Conservation (phyloP, 805 yeast genomes). For the Vanderwaltozyma tropicalis region DNA sequence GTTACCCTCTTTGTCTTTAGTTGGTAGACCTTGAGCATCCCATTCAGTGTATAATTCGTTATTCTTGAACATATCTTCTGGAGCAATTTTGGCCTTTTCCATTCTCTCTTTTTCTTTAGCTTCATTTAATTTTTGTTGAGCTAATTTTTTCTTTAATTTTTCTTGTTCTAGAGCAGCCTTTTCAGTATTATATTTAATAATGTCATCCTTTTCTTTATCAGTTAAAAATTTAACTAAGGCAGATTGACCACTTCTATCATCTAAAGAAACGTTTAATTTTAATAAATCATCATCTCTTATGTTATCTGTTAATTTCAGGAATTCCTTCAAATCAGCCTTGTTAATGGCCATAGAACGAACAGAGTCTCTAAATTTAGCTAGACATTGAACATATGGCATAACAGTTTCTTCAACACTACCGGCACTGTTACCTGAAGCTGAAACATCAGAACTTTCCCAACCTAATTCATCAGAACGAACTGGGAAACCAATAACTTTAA, state of each 20-base stretch:
- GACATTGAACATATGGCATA: slow-evolving; percentile 68
- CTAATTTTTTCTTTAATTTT: slow-evolving; percentile 37
- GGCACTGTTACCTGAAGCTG: slow-evolving; percentile 14
- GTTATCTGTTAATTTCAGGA: slow-evolving; percentile 63
- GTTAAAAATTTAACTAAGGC: slow-evolving; percentile 77
- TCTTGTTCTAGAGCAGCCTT: slow-evolving; percentile 38
- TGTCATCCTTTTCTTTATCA: slow-evolving; percentile 55
- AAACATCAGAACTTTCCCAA: slow-evolving; percentile 46
- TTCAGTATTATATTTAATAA: slow-evolving; percentile 45
- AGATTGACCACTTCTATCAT: slow-evolving; percentile 74
- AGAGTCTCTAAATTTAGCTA: slow-evolving; percentile 72
- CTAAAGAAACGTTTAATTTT: slow-evolving; percentile 71
- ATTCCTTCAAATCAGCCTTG: slow-evolving; percentile 37
- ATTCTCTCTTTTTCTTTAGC: slow-evolving; percentile 51
- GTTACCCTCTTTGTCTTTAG: slow-evolving; percentile 64
- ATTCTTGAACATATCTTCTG: slow-evolving; percentile 63
- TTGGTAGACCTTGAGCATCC: slow-evolving; percentile 82
- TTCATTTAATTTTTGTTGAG: slow-evolving; percentile 45
- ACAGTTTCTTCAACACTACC: slow-evolving; percentile 51
- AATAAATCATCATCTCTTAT: slow-evolving; percentile 65
- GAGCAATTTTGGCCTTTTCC: slow-evolving; percentile 59
- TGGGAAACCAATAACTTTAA: slow-evolving; percentile 67
- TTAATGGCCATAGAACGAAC: slow-evolving; percentile 68
- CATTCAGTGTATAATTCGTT: slow-evolving; percentile 52
- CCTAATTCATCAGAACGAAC: slow-evolving; percentile 64